Evolutionary conservation across 306 rosid species (phyloP).

Genomic region (Vicia faba): DNA sequence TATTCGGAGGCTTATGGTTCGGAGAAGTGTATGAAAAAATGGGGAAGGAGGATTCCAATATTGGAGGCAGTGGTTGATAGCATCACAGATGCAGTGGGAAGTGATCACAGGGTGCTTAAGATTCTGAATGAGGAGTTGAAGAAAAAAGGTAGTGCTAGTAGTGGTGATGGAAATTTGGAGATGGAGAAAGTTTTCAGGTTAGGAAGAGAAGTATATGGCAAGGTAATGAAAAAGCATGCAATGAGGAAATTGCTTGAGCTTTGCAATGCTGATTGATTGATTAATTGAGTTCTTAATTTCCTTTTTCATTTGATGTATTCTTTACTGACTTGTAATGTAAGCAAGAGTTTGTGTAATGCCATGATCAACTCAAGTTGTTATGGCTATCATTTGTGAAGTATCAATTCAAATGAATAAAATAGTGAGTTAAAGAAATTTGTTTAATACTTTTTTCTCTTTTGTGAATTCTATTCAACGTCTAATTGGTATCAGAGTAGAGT

Average conservation of each 20-base stretch:
- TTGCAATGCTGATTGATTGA: slow-evolving; percentile 43
- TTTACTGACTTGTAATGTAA: slow-evolving; percentile 11
- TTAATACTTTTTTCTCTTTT: no score
- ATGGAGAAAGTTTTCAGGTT: slow-evolving; percentile 62
- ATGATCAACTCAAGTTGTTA: slow-evolving; percentile 35
- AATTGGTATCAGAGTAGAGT: no score
- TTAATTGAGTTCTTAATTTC: neutral
- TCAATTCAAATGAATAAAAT: no score
- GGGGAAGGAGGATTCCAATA: slow-evolving; percentile 74
- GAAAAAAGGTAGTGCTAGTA: slow-evolving; percentile 41
- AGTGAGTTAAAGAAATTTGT: no score
- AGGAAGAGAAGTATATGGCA: slow-evolving; percentile 74
- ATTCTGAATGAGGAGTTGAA: slow-evolving; percentile 53
- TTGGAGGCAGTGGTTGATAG: slow-evolving; percentile 55
- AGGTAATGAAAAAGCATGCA: slow-evolving; percentile 72
- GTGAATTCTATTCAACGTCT: no score
- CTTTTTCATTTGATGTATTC: neutral
- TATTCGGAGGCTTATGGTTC: slow-evolving; percentile 55
- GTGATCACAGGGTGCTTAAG: slow-evolving; percentile 75
- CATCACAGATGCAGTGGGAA: slow-evolving; percentile 62
- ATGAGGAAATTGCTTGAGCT: slow-evolving; percentile 54
- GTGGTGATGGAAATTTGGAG: slow-evolving; percentile 43
- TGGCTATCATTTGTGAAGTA: neutral
- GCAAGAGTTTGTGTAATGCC: slow-evolving; percentile 17
- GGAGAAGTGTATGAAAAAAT: slow-evolving; percentile 61